phyloP scores from a whole-genome alignment of 768 basidiomycete species.

The Phaeotremella skinneri region DNA sequence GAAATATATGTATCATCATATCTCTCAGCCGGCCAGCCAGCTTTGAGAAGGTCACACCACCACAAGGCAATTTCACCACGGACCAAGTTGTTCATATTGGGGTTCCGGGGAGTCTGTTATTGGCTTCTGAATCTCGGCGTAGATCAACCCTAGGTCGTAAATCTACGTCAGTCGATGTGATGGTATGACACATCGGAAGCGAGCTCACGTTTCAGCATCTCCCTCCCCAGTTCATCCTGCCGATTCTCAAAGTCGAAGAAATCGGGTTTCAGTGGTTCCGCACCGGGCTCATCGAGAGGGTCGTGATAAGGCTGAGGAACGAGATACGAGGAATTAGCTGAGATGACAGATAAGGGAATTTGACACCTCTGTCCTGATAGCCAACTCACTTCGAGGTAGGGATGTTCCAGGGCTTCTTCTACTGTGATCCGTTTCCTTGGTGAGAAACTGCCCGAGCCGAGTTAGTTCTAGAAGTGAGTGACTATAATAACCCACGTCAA shows the following conservation, averaged over 20 bases:
- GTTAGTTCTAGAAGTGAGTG: conserved; percentile 61
- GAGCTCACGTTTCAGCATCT: conserved; percentile 49
- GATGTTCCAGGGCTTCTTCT: conserved; percentile 80
- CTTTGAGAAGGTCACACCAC: background rate
- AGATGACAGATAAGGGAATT: conserved; percentile 26
- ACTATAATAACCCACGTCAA: conserved; percentile 56
- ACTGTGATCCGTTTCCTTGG: conserved; percentile 86
- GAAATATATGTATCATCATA: too few species aligned
- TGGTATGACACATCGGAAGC: background rate
- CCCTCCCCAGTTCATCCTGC: conserved; percentile 48
- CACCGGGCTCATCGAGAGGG: conserved; percentile 80
- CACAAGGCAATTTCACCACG: background rate
- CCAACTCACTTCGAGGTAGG: conserved; percentile 67
- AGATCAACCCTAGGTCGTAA: conserved; percentile 25
- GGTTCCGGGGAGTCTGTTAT: conserved; percentile 9
- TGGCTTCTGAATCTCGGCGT: conserved; percentile 35
- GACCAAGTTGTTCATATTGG: background rate
- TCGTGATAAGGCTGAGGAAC: conserved; percentile 74
- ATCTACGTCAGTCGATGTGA: background rate
- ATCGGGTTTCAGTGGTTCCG: conserved; percentile 53
- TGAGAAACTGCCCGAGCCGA: conserved; percentile 40
- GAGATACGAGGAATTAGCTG: background rate
- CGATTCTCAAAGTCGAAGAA: conserved; percentile 53
- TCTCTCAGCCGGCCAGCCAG: background rate
- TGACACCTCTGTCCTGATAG: background rate